phyloP scores from a whole-genome alignment of 2,329 filamentous ascomycete species.

The Xylariales sp. region DNA sequence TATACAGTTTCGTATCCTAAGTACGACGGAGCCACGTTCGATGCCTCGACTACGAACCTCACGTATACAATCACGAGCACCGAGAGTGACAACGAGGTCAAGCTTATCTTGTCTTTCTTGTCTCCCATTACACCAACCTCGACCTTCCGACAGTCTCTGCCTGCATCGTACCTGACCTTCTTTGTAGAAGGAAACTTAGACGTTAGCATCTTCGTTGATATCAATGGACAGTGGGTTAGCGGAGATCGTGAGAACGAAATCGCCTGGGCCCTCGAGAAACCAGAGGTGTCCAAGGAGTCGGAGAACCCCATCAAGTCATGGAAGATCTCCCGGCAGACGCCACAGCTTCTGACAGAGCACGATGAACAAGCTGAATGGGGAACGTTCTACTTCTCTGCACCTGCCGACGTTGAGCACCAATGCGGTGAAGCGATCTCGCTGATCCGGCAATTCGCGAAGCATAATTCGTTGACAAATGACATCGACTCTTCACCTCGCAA shows the following conservation, averaged over 20 bases:
- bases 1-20: slow-evolving; percentile 37
- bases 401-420: slow-evolving; percentile 63
- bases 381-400: slow-evolving; percentile 70
- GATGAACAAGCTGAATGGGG: slow-evolving; percentile 80
- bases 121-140: slow-evolving; percentile 79
- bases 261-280: slow-evolving; percentile 59
- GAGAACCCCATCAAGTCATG: slow-evolving; percentile 53
- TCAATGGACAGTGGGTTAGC: slow-evolving; percentile 79
- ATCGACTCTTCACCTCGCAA: slow-evolving; percentile 63
- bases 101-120: slow-evolving; percentile 51
- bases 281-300: slow-evolving; percentile 26
- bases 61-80: slow-evolving; percentile 35
- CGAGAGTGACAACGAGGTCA: slow-evolving; percentile 21
- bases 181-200: slow-evolving; percentile 62
- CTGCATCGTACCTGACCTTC: slow-evolving; percentile 74
- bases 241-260: slow-evolving; percentile 66
- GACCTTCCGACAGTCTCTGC: slow-evolving; percentile 73
- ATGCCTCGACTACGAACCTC: slow-evolving; percentile 46
- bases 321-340: slow-evolving; percentile 53
- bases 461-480: slow-evolving; percentile 60
- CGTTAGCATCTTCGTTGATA: slow-evolving; percentile 60
- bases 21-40: slow-evolving; percentile 41
- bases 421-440: slow-evolving; percentile 63
- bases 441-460: slow-evolving; percentile 64
- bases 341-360: slow-evolving; percentile 71